Base-by-base conservation (phyloP, 495 filamentous ascomycete species). In the Lophium mytilinum region DNA sequence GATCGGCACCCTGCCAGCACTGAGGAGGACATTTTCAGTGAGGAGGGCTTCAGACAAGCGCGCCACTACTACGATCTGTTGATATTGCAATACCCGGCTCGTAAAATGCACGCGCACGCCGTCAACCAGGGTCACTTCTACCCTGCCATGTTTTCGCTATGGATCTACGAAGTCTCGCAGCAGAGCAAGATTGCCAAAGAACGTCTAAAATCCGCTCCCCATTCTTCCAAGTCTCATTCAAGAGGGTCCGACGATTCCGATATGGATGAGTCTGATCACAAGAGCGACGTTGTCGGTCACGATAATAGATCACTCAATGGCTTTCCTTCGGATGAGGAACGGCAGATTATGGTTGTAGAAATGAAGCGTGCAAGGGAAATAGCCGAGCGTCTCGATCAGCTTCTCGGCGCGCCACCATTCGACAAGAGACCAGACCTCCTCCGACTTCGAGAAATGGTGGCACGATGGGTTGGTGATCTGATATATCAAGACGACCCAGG, bases 391-490 rank as follows among this genome's bases (percentile, higher is more conserved):
- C 81, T 94, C 72, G 84, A 88, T 64, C 72, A 78, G 34, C 60
- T 86, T 8, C 73, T 90, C 62, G 73, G 75, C 36, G 81, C 80
- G 21, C 75, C 78, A 34, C 87, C 88, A 0, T 90, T 82, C 64
- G 80, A 79, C 1, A 76, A 80, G 43, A 78, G 78, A 42, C 56
- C 72, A 9, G 74, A 76, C 48, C 66, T 93, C 50, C 72, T 86
- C 36, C 69, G 81, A 52, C 69, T 90, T 9, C 71, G 84, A 42
- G 87, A 75, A 9, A 87, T 87, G 79, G 71, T 88, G 8, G 80
- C 75, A 9, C 68, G 87, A 30, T 91, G 84, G 78, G 72, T 88
- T 19, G 80, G 71, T 1, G 86, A 91, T 60, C 66, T 92, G 33
- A 47, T 60, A 14, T 18, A 12, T 7, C 21, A 48, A 37, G 34